Evolutionary conservation across 2,329 filamentous ascomycete species (phyloP).

Genomic region (Nemania diffusa): DNA sequence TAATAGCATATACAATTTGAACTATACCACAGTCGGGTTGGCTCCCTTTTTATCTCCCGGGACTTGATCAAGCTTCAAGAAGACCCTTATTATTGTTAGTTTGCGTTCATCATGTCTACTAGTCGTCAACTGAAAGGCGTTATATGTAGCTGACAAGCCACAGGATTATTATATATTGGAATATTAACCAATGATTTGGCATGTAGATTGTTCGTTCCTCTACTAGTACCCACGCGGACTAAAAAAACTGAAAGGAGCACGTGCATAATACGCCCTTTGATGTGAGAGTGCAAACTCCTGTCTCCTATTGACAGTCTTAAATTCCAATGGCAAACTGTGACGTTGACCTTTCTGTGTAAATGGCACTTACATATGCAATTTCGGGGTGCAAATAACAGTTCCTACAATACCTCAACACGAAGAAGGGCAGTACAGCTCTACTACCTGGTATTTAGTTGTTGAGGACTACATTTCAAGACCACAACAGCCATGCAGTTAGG

Average conservation of each 20-base stretch:
- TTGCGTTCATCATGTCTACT: neutral
- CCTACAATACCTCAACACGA: neutral
- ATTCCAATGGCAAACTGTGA: neutral
- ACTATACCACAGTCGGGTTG: neutral
- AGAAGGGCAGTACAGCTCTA: neutral
- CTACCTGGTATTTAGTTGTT: neutral
- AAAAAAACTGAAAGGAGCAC: conserved; percentile 9
- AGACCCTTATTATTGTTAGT: conserved; percentile 17
- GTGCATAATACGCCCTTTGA: neutral
- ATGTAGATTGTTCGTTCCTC: too few species aligned
- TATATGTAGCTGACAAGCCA: neutral
- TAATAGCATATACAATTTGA: neutral
- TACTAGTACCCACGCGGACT: neutral
- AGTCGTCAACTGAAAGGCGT: neutral
- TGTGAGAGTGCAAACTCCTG: neutral
- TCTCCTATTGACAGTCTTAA: neutral
- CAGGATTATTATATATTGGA: neutral
- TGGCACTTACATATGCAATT: neutral
- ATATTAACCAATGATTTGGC: neutral
- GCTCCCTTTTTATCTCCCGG: neutral
- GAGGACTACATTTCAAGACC: neutral
- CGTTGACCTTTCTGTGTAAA: neutral
- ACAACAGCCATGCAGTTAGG: neutral
- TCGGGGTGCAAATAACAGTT: neutral
- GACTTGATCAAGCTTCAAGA: neutral